Conservation (phyloP, 169 alveolate genomes). For the Eimeria maxima region DNA sequence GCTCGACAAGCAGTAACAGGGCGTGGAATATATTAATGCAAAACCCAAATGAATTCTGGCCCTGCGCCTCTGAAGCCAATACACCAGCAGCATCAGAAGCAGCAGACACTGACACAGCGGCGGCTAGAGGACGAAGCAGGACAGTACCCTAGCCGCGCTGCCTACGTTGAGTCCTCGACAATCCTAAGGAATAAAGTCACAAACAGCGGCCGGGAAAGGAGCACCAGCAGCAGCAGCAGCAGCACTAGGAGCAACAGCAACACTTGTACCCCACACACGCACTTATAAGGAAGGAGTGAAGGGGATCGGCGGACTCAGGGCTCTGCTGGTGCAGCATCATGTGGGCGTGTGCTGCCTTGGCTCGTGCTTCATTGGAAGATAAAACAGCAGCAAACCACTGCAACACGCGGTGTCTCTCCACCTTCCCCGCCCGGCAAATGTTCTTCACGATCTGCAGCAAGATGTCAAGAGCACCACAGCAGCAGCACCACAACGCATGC, state of each 20-base stretch:
- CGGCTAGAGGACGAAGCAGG: neutral
- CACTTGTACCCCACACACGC: neutral
- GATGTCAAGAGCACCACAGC: neutral
- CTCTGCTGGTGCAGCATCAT: constrained; percentile 64
- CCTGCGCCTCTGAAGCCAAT: constrained; percentile 65
- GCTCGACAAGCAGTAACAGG: constrained; percentile 80
- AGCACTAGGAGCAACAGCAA: neutral
- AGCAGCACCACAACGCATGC: neutral
- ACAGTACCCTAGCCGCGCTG: neutral
- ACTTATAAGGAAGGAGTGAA: constrained; percentile 76
- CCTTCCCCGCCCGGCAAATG: constrained; percentile 61
- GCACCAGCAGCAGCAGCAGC: neutral
- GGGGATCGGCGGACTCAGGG: constrained; percentile 69
- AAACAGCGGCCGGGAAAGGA: neutral
- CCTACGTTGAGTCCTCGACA: neutral
- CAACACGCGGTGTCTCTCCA: constrained; percentile 46
- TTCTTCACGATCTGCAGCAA: constrained; percentile 66
- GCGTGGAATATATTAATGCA: constrained; percentile 82
- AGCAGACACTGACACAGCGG: neutral
- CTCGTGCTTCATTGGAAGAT: constrained; percentile 59
- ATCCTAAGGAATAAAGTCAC: neutral
- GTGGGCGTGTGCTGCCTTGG: constrained; percentile 66
- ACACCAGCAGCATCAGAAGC: neutral
- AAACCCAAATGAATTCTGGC: constrained; percentile 83
- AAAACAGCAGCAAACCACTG: constrained; percentile 76